phyloP scores from a whole-genome alignment of 139 green algal genomes.

The Desmodesmus armatus region DNA sequence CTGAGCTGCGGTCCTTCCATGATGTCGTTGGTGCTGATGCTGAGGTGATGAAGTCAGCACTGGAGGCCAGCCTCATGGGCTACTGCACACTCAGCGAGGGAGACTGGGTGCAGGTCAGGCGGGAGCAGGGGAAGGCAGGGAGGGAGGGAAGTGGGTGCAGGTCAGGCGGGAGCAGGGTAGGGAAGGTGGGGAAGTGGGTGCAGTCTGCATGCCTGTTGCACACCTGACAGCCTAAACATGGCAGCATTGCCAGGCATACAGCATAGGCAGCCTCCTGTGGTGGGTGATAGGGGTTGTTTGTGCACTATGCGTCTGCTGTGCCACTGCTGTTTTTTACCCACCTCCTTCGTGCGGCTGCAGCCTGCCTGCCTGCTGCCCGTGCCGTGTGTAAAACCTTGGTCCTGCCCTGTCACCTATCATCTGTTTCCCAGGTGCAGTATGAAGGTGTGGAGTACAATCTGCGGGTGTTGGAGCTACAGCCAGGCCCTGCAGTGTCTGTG shows the following conservation, averaged over 20 bases:
- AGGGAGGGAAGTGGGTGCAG: slow-evolving; percentile 54
- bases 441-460: slow-evolving; percentile 45
- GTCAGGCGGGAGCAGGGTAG: neutral
- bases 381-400: too few species aligned
- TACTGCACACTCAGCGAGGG: slow-evolving; percentile 74
- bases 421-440: neutral
- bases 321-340: too few species aligned
- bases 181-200: slow-evolving; percentile 57
- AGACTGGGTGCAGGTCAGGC: slow-evolving; percentile 48
- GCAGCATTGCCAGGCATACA: too few species aligned
- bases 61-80: slow-evolving; percentile 74
- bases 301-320: too few species aligned
- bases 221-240: too few species aligned
- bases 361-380: neutral
- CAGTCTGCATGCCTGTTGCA: too few species aligned
- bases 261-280: neutral
- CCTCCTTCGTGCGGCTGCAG: neutral
- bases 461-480: slow-evolving; percentile 74
- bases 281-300: too few species aligned
- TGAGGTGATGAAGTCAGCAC: slow-evolving; percentile 58
- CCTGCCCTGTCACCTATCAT: neutral
- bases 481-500: slow-evolving; percentile 60
- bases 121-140: too few species aligned
- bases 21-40: slow-evolving; percentile 55
- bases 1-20: slow-evolving; percentile 75